A percentile compares a stretch with the other conserved stretches of the same genome.
Evolutionary conservation across 2,329 filamentous ascomycete species (phyloP).

Genomic region (Berkeleyomyces rouxiae): DNA sequence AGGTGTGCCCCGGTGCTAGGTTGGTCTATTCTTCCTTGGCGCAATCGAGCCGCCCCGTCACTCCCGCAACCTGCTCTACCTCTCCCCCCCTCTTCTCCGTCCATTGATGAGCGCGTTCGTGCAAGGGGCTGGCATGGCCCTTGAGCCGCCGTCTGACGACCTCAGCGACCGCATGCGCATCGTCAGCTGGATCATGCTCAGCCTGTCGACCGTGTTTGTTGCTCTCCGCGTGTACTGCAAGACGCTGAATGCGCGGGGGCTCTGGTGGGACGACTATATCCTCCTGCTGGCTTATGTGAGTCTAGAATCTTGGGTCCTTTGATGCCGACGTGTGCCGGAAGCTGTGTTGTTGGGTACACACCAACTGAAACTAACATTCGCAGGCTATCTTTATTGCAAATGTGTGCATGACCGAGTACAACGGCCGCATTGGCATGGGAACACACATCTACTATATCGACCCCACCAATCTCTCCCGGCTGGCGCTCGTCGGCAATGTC

Average conservation of each 20-base stretch:
- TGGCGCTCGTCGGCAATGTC: constrained; percentile 15
- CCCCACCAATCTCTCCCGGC: background rate
- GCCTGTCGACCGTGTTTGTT: constrained; percentile 15
- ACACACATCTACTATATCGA: constrained; percentile 13
- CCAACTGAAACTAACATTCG: background rate
- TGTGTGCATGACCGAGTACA: constrained; percentile 9
- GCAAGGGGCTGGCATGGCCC: background rate
- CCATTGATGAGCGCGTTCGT: constrained; percentile 9
- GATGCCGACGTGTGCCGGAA: background rate
- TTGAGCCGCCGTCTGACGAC: constrained; percentile 6
- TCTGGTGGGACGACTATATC: constrained; percentile 20
- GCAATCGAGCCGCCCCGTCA: background rate
- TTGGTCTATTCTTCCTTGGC: background rate
- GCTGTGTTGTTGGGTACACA: background rate
- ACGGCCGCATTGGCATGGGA: constrained; percentile 14
- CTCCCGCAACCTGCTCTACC: background rate
- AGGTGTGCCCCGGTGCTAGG: background rate
- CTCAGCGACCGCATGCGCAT: constrained; percentile 12
- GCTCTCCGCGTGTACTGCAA: constrained; percentile 17
- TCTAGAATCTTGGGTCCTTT: background rate
- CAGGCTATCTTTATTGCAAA: constrained; percentile 13
- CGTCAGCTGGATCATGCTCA: constrained; percentile 16
- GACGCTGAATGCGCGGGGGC: constrained; percentile 15
- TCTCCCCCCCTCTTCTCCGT: background rate
- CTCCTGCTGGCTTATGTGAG: constrained; percentile 18